These are phyloP conservation scores for Dimocarpus longan DNA, from an alignment of 345 rosid species.

Conservation along the genomic window DNA sequence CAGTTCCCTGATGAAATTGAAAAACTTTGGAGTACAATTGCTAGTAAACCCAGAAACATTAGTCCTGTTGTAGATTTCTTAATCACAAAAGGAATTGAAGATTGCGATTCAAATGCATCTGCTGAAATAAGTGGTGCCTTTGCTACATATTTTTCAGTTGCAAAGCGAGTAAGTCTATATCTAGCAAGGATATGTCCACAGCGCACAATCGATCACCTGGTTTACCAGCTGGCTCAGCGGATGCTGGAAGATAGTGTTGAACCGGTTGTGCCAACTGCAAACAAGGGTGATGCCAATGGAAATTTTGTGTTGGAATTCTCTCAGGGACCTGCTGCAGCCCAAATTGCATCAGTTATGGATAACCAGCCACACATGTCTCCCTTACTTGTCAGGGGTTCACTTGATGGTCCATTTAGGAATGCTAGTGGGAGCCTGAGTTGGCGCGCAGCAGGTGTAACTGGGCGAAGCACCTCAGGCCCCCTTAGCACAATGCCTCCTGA, in stretches of 20 bases:
- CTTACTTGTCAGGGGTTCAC: slow-evolving; percentile 90
- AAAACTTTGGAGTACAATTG: slow-evolving; percentile 98
- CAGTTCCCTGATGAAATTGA: slow-evolving; percentile 99
- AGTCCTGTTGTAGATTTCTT: slow-evolving; percentile 96
- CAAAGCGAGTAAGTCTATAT: slow-evolving; percentile 95
- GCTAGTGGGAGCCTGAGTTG: slow-evolving; percentile 94
- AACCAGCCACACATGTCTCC: slow-evolving; percentile 98
- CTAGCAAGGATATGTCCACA: slow-evolving; percentile 97
- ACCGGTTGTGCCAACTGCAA: slow-evolving; percentile 58
- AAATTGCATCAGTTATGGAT: slow-evolving; percentile 69
- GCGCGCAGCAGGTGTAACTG: slow-evolving; percentile 87
- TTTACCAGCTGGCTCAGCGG: slow-evolving; percentile 89
- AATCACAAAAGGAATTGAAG: slow-evolving; percentile 97
- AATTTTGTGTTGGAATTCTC: slow-evolving; percentile 90
- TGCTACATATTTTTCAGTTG: slow-evolving; percentile 98
- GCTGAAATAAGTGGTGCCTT: slow-evolving; percentile 99
- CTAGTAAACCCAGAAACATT: slow-evolving; percentile 91
- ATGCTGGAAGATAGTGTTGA: slow-evolving; percentile 94
- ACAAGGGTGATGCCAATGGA: slow-evolving; percentile 67
- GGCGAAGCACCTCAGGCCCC: slow-evolving; percentile 91
- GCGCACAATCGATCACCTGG: slow-evolving; percentile 94
- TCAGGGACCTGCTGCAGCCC: slow-evolving; percentile 86
- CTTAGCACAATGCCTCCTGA: slow-evolving; percentile 95
- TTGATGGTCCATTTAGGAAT: slow-evolving; percentile 92
- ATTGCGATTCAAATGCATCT: slow-evolving; percentile 98